A percentile compares a stretch with the other conserved stretches of the same genome.
These are phyloP conservation scores for Coprinopsis strossmayeri DNA, from an alignment of 768 basidiomycete genomes.

Conservation along the genomic window DNA sequence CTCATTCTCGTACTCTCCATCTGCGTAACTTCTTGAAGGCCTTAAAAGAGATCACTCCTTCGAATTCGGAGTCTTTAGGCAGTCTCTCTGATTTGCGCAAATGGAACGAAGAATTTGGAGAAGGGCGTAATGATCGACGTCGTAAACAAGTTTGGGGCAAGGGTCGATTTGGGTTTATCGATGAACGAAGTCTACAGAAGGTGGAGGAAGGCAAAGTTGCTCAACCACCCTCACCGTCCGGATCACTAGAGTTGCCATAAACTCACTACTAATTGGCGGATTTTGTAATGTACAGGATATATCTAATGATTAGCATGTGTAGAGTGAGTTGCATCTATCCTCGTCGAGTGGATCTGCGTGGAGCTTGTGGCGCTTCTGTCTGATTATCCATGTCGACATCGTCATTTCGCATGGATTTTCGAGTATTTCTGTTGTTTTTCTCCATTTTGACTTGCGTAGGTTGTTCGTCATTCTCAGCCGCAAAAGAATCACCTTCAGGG, in stretches of 20 bases:
- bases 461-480: constrained; percentile 32
- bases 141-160: constrained; percentile 80
- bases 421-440: constrained; percentile 26
- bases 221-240: constrained; percentile 11
- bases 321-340: neutral
- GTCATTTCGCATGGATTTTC: constrained; percentile 17
- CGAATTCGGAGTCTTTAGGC: constrained; percentile 76
- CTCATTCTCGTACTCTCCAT: constrained; percentile 12
- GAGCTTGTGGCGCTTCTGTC: constrained; percentile 17
- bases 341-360: constrained; percentile 21
- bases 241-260: neutral
- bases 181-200: constrained; percentile 24
- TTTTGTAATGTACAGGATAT: constrained; percentile 5
- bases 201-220: constrained; percentile 42
- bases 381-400: constrained; percentile 38
- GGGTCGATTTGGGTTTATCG: constrained; percentile 80
- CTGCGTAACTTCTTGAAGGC: constrained; percentile 76
- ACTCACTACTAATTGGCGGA: neutral
- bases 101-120: constrained; percentile 95
- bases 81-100: constrained; percentile 69
- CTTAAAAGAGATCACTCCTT: constrained; percentile 84
- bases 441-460: constrained; percentile 6
- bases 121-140: constrained; percentile 63
- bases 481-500: constrained; percentile 24
- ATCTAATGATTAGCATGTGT: neutral